phyloP scores from a whole-genome alignment of 345 rosid species.

The Eucalyptus lansdowneana region DNA sequence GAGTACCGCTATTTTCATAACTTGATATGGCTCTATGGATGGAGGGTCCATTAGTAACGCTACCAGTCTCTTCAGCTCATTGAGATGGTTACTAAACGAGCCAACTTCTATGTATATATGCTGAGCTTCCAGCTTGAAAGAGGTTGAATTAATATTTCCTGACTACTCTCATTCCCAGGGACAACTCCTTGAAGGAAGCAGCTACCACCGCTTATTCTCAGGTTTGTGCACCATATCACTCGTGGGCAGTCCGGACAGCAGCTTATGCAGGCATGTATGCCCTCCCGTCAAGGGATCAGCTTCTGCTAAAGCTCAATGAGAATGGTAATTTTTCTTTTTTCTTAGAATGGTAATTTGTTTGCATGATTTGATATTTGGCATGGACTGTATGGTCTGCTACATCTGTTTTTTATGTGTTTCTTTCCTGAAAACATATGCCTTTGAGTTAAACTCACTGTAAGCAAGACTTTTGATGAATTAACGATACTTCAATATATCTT shows the following conservation, averaged over 20 bases:
- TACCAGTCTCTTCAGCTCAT: background rate
- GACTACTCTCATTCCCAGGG: background rate
- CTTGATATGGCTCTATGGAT: background rate
- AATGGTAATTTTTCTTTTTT: background rate
- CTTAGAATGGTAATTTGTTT: background rate
- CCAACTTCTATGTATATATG: background rate
- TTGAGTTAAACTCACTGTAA: background rate
- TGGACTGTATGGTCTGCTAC: background rate
- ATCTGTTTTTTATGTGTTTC: background rate
- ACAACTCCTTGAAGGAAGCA: background rate
- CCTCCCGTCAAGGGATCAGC: slow-evolving; percentile 4
- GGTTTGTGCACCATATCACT: slow-evolving; percentile 6
- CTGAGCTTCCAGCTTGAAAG: background rate
- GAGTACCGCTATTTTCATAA: background rate
- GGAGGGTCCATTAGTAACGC: background rate
- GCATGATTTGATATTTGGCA: background rate
- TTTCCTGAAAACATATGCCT: background rate
- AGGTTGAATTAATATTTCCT: background rate
- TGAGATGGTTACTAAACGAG: background rate
- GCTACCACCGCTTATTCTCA: slow-evolving; percentile 3
- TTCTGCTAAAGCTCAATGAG: slow-evolving; percentile 3
- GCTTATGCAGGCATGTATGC: slow-evolving; percentile 5
- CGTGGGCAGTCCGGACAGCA: slow-evolving; percentile 7
- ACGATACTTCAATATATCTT: background rate
- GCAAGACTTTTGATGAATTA: background rate